phyloP scores from a whole-genome alignment of 2,329 filamentous ascomycete genomes.

The Botrytis paeoniae region DNA sequence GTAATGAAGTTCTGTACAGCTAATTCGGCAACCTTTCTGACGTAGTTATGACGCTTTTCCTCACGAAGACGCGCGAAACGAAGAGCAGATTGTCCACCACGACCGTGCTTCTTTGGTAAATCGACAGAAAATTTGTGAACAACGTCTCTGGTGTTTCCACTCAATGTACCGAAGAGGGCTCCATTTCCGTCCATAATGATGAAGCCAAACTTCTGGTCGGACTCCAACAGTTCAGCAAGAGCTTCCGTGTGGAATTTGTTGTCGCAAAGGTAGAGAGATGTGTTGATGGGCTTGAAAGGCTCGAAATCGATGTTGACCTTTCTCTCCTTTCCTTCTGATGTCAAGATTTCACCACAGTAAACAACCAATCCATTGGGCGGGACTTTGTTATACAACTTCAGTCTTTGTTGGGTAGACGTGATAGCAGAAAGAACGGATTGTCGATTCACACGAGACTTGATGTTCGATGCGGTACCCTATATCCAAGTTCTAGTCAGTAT shows the following conservation, averaged over 20 bases:
- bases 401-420: slow-evolving; percentile 96
- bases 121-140: slow-evolving; percentile 98
- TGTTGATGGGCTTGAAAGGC: slow-evolving; percentile 99
- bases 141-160: slow-evolving; percentile 94
- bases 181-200: slow-evolving; percentile 99
- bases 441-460: slow-evolving; percentile 98
- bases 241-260: slow-evolving; percentile 99
- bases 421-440: slow-evolving; percentile 97
- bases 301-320: slow-evolving; percentile 99
- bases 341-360: slow-evolving; percentile 99
- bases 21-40: slow-evolving; percentile 95
- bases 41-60: slow-evolving; percentile 99
- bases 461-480: slow-evolving; percentile 98
- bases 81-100: slow-evolving; percentile 98
- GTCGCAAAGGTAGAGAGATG: slow-evolving; percentile 97
- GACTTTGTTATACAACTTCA: slow-evolving; percentile 99
- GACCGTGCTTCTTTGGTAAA: slow-evolving; percentile 98
- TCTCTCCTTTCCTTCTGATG: slow-evolving; percentile 94
- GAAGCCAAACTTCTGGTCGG: slow-evolving; percentile 98
- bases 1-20: slow-evolving; percentile 99
- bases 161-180: slow-evolving; percentile 92
- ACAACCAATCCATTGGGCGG: slow-evolving; percentile 96
- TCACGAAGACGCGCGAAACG: slow-evolving; percentile 99
- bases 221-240: slow-evolving; percentile 93
- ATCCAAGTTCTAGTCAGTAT: slow-evolving; percentile 17